Conservation (phyloP, 768 basidiomycete genomes). For the Hygrocybe punicea region DNA sequence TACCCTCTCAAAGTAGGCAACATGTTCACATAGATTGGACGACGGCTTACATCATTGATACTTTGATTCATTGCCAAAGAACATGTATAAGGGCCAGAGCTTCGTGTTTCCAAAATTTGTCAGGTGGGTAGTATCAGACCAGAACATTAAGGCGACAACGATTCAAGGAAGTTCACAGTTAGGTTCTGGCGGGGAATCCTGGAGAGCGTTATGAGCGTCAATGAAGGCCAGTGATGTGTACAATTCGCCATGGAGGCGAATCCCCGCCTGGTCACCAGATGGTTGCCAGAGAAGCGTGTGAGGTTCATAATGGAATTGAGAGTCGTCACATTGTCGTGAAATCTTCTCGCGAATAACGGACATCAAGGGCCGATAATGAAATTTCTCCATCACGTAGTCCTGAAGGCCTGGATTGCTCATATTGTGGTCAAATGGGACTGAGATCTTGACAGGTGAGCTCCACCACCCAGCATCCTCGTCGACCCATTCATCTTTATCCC, state of each 20-base stretch:
- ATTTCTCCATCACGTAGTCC: constrained; percentile 5
- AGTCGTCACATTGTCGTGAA: not conserved
- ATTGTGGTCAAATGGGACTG: not conserved
- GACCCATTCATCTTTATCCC: constrained; percentile 4
- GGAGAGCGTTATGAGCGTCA: constrained; percentile 16
- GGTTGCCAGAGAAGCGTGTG: constrained; percentile 2
- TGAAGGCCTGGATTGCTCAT: not conserved
- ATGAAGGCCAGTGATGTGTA: constrained; percentile 16
- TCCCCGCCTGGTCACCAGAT: not conserved
- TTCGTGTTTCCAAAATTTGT: constrained; percentile 35
- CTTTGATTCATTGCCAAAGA: constrained; percentile 43
- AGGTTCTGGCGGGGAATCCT: constrained; percentile 12
- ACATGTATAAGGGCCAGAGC: constrained; percentile 44
- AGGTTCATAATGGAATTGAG: constrained; percentile 9
- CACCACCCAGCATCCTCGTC: constrained; percentile 16
- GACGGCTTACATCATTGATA: constrained; percentile 32
- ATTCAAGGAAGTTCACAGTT: constrained; percentile 17
- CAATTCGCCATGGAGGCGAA: constrained; percentile 7
- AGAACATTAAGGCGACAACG: constrained; percentile 26
- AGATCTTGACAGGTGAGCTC: constrained; percentile 4
- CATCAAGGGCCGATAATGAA: constrained; percentile 14
- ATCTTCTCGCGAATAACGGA: constrained; percentile 14
- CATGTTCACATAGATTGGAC: constrained; percentile 26
- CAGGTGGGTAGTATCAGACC: constrained; percentile 31
- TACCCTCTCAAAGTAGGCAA: constrained; percentile 41